Conservation (phyloP, 106 monocot genomes). For the Dendrobium catenatum region DNA sequence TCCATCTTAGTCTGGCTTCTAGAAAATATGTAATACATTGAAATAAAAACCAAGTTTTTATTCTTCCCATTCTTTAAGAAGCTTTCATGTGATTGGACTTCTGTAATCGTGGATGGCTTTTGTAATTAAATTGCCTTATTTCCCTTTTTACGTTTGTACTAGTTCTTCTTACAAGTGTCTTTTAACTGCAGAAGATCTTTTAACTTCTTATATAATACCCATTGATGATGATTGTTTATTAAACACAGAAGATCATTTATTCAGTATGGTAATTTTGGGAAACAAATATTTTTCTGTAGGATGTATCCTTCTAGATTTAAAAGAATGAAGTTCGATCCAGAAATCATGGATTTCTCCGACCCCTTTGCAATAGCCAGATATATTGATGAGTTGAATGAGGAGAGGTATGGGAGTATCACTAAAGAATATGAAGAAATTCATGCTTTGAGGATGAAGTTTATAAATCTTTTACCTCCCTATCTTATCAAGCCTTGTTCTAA, state of each 20-base stretch:
- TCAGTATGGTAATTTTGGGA: background rate
- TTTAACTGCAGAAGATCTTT: background rate
- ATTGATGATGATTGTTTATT: background rate
- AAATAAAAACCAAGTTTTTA: background rate
- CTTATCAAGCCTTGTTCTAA: constrained; percentile 4
- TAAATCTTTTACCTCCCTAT: constrained; percentile 1
- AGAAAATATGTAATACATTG: background rate
- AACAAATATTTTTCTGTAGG: constrained; percentile 2
- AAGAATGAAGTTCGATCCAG: background rate
- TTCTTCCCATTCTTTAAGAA: background rate
- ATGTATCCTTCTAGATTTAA: constrained; percentile 9
- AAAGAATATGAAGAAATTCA: constrained; percentile 10
- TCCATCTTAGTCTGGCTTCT: background rate
- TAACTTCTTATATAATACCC: background rate
- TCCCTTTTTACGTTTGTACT: background rate
- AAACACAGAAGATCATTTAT: background rate
- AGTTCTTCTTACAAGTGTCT: background rate
- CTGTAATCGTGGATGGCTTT: background rate
- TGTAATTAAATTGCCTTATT: background rate
- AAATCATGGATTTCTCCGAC: constrained; percentile 5
- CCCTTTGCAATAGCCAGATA: constrained; percentile 6
- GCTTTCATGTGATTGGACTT: background rate
- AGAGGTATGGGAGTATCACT: background rate
- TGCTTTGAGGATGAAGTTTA: constrained; percentile 11
- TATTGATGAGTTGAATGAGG: constrained; percentile 11